phyloP scores from a whole-genome alignment of 1,284 basidiomycete species.

The Papiliotrema laurentii region DNA sequence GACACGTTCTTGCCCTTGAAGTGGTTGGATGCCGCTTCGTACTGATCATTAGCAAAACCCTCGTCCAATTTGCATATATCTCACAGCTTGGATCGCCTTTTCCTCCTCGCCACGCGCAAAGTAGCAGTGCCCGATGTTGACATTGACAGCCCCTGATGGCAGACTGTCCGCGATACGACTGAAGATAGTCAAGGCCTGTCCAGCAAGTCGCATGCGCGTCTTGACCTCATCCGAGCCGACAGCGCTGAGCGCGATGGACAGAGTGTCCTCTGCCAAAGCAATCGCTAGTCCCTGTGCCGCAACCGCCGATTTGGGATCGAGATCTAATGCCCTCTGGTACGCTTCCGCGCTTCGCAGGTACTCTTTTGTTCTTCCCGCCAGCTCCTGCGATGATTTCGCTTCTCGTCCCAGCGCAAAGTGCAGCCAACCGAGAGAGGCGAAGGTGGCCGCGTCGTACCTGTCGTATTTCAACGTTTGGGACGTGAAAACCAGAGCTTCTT shows the following conservation, averaged over 20 bases:
- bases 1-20: slow-evolving; percentile 66
- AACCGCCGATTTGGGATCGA: slow-evolving; percentile 77
- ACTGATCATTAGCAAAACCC: slow-evolving; percentile 53
- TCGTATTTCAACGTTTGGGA: slow-evolving; percentile 76
- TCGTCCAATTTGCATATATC: slow-evolving; percentile 41
- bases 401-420: slow-evolving; percentile 75
- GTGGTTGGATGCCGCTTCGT: slow-evolving; percentile 75
- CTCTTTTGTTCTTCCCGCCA: slow-evolving; percentile 65
- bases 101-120: slow-evolving; percentile 88
- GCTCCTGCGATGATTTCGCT: slow-evolving; percentile 52
- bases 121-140: slow-evolving; percentile 93
- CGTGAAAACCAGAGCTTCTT: slow-evolving; percentile 77
- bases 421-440: slow-evolving; percentile 81
- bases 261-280: slow-evolving; percentile 79
- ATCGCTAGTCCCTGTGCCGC: slow-evolving; percentile 92
- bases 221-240: slow-evolving; percentile 54
- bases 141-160: slow-evolving; percentile 78
- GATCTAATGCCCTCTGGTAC: slow-evolving; percentile 78
- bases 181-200: slow-evolving; percentile 80
- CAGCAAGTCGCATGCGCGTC: slow-evolving; percentile 59
- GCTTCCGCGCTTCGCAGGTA: slow-evolving; percentile 81
- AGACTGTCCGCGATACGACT: slow-evolving; percentile 81
- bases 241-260: slow-evolving; percentile 52
- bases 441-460: slow-evolving; percentile 80
- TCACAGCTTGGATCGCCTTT: slow-evolving; percentile 84